These are phyloP conservation scores for Macrocybe gigantea DNA, from an alignment of 768 basidiomycete species.

Conservation along the genomic window DNA sequence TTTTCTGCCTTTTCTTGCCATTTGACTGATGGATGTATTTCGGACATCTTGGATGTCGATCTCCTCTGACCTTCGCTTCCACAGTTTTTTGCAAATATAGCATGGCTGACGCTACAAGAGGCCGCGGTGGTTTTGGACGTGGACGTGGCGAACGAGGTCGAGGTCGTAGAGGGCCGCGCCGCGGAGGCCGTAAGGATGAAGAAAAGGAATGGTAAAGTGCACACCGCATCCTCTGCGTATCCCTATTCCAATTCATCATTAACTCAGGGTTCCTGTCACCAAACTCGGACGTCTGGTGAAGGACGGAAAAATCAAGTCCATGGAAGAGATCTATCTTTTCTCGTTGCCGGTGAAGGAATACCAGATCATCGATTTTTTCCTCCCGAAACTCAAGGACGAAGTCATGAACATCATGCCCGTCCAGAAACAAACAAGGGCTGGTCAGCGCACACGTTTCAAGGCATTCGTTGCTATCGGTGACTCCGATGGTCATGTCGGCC, in stretches of 20 bases:
- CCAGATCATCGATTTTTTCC: slow-evolving; percentile 99
- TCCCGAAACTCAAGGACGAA: slow-evolving; percentile 98
- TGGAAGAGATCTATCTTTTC: slow-evolving; percentile 99
- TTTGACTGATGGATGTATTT: slow-evolving; percentile 46
- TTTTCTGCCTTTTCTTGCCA: slow-evolving; percentile 6
- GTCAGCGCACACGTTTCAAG: slow-evolving; percentile 99
- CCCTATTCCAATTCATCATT: slow-evolving; percentile 6
- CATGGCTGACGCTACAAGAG: slow-evolving; percentile 80
- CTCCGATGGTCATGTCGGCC: slow-evolving; percentile 96
- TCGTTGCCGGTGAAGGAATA: slow-evolving; percentile 99
- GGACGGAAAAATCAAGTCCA: slow-evolving; percentile 99
- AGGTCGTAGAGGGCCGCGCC: slow-evolving; percentile 84
- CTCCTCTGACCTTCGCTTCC: slow-evolving; percentile 17
- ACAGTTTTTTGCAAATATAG: slow-evolving; percentile 19
- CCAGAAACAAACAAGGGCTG: slow-evolving; percentile 99
- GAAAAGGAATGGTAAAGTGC: slow-evolving; percentile 94
- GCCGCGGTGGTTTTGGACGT: slow-evolving; percentile 75
- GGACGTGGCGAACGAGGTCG: slow-evolving; percentile 91
- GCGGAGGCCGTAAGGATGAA: slow-evolving; percentile 98
- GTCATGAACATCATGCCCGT: slow-evolving; percentile 99
- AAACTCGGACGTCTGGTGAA: slow-evolving; percentile 99
- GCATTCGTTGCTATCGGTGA: slow-evolving; percentile 99
- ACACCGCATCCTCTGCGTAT: not conserved
- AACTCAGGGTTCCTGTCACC: slow-evolving; percentile 89
- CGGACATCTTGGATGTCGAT: slow-evolving; percentile 31